These are phyloP conservation scores for Entomortierella beljakovae DNA, from an alignment of 192 early-diverging fungal genomes.

Conservation along the genomic window DNA sequence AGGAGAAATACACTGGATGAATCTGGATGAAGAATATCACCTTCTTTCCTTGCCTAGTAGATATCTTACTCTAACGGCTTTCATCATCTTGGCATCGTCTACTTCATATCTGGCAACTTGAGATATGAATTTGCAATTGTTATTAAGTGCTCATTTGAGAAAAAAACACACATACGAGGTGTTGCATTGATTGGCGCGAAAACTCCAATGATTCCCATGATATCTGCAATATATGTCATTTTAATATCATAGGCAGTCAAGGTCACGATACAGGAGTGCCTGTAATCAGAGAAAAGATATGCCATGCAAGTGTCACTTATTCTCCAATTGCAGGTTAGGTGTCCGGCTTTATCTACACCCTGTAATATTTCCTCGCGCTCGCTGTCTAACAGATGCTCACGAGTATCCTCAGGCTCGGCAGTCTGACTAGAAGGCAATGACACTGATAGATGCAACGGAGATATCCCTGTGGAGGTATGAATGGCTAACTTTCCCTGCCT, in stretches of 20 bases:
- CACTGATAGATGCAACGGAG: too few species aligned
- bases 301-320: constrained; percentile 9
- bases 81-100: constrained; percentile 30
- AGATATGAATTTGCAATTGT: not conserved
- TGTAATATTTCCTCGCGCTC: constrained; percentile 22
- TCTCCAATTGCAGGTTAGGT: constrained; percentile 21
- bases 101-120: constrained; percentile 22
- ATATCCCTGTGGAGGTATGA: too few species aligned
- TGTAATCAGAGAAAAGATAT: constrained; percentile 10
- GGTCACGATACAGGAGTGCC: constrained; percentile 17
- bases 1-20: not conserved
- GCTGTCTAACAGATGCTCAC: constrained; percentile 26
- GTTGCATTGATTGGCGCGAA: constrained; percentile 24
- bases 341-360: constrained; percentile 22
- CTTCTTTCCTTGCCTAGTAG: not conserved
- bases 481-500: too few species aligned
- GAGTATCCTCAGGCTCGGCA: constrained; percentile 12
- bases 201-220: constrained; percentile 29
- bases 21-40: not conserved
- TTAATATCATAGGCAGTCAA: constrained; percentile 14
- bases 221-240: constrained; percentile 18
- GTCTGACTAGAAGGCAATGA: too few species aligned
- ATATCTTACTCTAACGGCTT: constrained; percentile 24
- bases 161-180: constrained; percentile 18
- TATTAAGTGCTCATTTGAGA: constrained; percentile 16